These are phyloP conservation scores for Fusarium sp. DNA, from an alignment of 2,329 filamentous ascomycete genomes.

Conservation along the genomic window DNA sequence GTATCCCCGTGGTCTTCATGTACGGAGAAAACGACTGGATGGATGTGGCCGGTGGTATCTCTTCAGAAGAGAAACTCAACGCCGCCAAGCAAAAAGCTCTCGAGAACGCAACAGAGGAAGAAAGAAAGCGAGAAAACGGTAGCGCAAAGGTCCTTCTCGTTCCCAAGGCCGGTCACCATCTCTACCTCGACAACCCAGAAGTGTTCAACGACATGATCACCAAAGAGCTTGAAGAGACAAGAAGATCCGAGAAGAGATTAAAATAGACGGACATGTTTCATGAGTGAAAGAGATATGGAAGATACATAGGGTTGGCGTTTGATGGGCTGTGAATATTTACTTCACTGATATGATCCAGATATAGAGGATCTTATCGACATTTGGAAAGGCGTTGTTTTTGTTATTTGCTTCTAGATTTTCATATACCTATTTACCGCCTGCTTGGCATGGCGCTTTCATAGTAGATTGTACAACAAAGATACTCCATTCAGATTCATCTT, in stretches of 20 bases:
- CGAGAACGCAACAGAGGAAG: slow-evolving; percentile 71
- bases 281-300: slow-evolving; percentile 6
- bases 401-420: slow-evolving; percentile 28
- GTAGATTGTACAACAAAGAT: slow-evolving; percentile 30
- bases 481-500: not conserved
- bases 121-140: slow-evolving; percentile 78
- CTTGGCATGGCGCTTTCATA: slow-evolving; percentile 8
- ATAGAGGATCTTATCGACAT: slow-evolving; percentile 22
- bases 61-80: slow-evolving; percentile 82
- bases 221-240: slow-evolving; percentile 65
- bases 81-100: slow-evolving; percentile 71
- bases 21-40: slow-evolving; percentile 99
- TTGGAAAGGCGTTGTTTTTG: slow-evolving; percentile 33
- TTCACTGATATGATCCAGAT: slow-evolving; percentile 17
- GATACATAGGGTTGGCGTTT: slow-evolving; percentile 36
- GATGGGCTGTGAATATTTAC: slow-evolving; percentile 1
- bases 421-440: slow-evolving; percentile 36
- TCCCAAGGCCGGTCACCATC: slow-evolving; percentile 66
- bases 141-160: slow-evolving; percentile 86
- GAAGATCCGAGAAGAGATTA: slow-evolving; percentile 46
- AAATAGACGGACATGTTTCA: slow-evolving; percentile 17
- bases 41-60: slow-evolving; percentile 88
- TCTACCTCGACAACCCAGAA: slow-evolving; percentile 70
- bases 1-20: slow-evolving; percentile 89
- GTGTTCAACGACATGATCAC: slow-evolving; percentile 66